These are phyloP conservation scores for Berberis thunbergii DNA, from an alignment of 164 flowering plant genomes.

Conservation along the genomic window DNA sequence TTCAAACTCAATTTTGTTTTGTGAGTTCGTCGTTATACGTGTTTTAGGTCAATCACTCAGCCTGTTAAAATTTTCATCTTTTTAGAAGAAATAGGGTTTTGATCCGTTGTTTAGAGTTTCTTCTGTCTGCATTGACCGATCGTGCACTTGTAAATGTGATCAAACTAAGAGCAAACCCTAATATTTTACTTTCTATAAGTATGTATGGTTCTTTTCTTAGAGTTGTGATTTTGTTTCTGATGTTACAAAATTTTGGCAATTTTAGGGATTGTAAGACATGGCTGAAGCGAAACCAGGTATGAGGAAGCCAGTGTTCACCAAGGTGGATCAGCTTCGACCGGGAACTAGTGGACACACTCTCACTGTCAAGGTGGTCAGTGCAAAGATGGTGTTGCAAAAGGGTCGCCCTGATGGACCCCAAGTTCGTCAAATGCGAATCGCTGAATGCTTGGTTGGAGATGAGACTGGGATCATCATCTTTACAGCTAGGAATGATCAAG, in stretches of 20 bases:
- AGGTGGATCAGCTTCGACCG: constrained; percentile 58
- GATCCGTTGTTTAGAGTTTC: too few relatives aligned
- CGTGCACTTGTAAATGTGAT: too few relatives aligned
- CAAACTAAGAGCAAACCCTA: too few relatives aligned
- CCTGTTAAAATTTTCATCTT: too few relatives aligned
- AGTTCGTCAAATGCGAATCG: constrained; percentile 42
- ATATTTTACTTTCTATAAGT: too few relatives aligned
- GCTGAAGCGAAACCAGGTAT: constrained; percentile 41
- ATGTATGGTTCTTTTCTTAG: too few relatives aligned
- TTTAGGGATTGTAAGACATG: constrained; percentile 19
- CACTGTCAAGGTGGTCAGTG: constrained; percentile 42
- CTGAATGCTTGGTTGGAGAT: constrained; percentile 66
- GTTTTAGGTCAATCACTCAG: too few relatives aligned
- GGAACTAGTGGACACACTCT: constrained; percentile 52
- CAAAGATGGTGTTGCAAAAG: constrained; percentile 45
- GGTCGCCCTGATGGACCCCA: constrained; percentile 47
- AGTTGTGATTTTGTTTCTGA: too few relatives aligned
- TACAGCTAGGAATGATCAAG: constrained; percentile 63
- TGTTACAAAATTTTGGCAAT: background rate
- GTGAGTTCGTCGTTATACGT: too few relatives aligned
- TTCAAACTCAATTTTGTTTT: too few relatives aligned
- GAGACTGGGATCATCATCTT: constrained; percentile 52
- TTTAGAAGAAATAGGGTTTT: too few relatives aligned
- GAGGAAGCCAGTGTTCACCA: constrained; percentile 54
- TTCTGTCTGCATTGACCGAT: too few relatives aligned